Conservation (phyloP, 805 yeast genomes). For the Candida insectorum region DNA sequence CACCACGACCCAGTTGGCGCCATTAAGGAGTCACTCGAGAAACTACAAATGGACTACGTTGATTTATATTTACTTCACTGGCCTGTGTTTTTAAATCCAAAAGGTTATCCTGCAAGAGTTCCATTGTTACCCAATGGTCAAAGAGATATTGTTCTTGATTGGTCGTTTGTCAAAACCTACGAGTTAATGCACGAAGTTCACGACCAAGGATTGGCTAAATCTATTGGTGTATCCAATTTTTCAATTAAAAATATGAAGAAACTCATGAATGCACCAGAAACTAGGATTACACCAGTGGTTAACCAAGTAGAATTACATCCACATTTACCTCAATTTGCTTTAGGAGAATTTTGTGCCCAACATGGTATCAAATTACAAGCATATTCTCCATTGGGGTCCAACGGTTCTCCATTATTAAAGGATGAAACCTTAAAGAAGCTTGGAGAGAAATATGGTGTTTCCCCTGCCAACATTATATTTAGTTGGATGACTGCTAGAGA, state of each 20-base stretch:
- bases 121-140: slow-evolving; percentile 35
- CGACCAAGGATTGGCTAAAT: slow-evolving; percentile 49
- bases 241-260: slow-evolving; percentile 42
- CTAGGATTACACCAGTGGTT: slow-evolving; percentile 58
- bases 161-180: slow-evolving; percentile 54
- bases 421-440: slow-evolving; percentile 41
- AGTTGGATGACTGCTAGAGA: slow-evolving; percentile 62
- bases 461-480: slow-evolving; percentile 51
- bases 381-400: slow-evolving; percentile 73
- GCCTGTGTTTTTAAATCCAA: slow-evolving; percentile 55
- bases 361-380: slow-evolving; percentile 49
- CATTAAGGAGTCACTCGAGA: slow-evolving; percentile 54
- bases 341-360: slow-evolving; percentile 48
- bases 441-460: slow-evolving; percentile 40
- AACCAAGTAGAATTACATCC: slow-evolving; percentile 75
- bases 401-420: slow-evolving; percentile 48
- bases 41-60: slow-evolving; percentile 69
- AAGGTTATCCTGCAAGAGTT: slow-evolving; percentile 27
- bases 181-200: slow-evolving; percentile 53
- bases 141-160: slow-evolving; percentile 28
- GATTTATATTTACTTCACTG: slow-evolving; percentile 80
- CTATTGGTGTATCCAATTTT: slow-evolving; percentile 79
- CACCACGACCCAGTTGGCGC: slow-evolving; percentile 53
- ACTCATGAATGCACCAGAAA: slow-evolving; percentile 47
- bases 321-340: slow-evolving; percentile 41